A percentile compares a stretch with the other conserved stretches of the same genome.
Evolutionary conservation across 1,284 basidiomycete genomes (phyloP).

Genomic region (Serendipita sp.): DNA sequence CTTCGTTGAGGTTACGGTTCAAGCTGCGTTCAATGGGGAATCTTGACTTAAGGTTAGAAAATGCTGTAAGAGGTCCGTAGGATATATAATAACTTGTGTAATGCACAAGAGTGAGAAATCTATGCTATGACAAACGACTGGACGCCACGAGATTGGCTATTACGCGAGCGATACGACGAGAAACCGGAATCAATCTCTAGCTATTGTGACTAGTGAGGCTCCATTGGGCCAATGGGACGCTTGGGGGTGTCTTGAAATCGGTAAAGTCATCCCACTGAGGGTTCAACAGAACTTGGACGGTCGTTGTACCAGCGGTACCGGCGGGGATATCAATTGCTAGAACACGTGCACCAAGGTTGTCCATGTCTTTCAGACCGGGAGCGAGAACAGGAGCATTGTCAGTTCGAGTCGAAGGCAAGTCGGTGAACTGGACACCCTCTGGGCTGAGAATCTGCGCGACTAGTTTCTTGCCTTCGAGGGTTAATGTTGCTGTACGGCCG

Average conservation of each 20-base stretch:
- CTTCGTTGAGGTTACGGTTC: not conserved
- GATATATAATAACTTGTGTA: not conserved
- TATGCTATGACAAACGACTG: not conserved
- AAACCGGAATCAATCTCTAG: not conserved
- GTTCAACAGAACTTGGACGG: constrained; percentile 26
- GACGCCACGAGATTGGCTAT: not conserved
- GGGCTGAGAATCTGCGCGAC: constrained; percentile 23
- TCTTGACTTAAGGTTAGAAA: not conserved
- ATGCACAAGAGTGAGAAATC: not conserved
- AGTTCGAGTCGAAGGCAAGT: constrained; percentile 18
- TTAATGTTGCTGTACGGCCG: constrained; percentile 29
- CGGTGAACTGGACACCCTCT: constrained; percentile 12
- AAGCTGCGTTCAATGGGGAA: not conserved
- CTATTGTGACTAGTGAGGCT: constrained; percentile 24
- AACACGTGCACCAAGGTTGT: constrained; percentile 30
- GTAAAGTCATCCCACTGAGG: constrained; percentile 27
- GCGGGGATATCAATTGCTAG: constrained; percentile 27
- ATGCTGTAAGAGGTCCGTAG: not conserved
- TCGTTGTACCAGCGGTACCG: constrained; percentile 20
- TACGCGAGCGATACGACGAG: not conserved
- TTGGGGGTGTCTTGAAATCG: constrained; percentile 22
- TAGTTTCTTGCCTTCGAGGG: constrained; percentile 23
- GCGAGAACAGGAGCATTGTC: constrained; percentile 23
- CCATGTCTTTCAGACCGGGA: constrained; percentile 22
- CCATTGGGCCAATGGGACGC: constrained; percentile 28